phyloP scores from a whole-genome alignment of 305 asterid genomes.

The Rubia peregrina region DNA sequence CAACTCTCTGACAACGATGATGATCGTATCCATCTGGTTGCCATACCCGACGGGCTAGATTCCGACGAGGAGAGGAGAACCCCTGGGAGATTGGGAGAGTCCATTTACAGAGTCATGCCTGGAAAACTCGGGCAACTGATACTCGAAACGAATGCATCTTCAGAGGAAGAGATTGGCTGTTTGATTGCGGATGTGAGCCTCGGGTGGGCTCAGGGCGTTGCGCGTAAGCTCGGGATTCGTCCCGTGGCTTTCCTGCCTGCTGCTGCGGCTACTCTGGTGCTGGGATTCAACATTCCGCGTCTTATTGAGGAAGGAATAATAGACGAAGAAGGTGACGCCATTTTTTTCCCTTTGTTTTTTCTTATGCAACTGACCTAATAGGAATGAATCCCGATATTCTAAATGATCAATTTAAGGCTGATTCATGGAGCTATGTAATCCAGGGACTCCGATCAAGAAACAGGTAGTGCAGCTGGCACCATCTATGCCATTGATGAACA shows the following conservation, averaged over 20 bases:
- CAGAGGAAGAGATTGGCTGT: conserved; percentile 25
- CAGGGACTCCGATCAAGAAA: conserved; percentile 43
- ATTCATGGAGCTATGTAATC: neutral
- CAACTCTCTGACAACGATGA: conserved; percentile 14
- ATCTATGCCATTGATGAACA: conserved; percentile 37
- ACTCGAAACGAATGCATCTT: conserved; percentile 15
- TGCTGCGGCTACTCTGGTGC: conserved; percentile 32
- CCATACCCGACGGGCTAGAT: conserved; percentile 37
- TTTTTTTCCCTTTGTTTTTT: neutral
- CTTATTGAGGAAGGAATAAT: conserved; percentile 45
- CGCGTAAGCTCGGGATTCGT: conserved; percentile 29
- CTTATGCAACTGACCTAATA: too few species aligned
- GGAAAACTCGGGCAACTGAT: conserved; percentile 27
- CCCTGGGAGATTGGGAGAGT: conserved; percentile 33
- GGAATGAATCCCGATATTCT: too few species aligned
- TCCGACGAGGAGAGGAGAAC: conserved; percentile 24
- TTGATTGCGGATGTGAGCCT: conserved; percentile 39
- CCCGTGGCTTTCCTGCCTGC: conserved; percentile 46
- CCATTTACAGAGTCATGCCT: conserved; percentile 31
- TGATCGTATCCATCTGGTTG: conserved; percentile 26
- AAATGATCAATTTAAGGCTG: neutral
- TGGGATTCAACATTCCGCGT: conserved; percentile 30
- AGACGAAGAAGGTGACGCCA: conserved; percentile 41
- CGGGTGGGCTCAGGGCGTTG: conserved; percentile 38
- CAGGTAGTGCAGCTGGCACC: conserved; percentile 40